phyloP scores from a whole-genome alignment of 805 yeast genomes.

The Hanseniaspora vineae region DNA sequence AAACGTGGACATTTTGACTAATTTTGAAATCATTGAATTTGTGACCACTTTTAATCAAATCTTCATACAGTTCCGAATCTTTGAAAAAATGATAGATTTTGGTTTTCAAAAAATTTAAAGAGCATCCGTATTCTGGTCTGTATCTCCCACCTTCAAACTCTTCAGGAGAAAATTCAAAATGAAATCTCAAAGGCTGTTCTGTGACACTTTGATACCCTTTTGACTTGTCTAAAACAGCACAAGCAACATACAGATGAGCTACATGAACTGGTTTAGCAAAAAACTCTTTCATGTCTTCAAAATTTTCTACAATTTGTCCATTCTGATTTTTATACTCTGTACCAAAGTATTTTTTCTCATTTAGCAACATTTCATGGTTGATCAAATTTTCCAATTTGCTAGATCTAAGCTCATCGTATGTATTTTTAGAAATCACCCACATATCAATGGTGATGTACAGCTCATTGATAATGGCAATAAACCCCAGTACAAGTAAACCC shows the following conservation, averaged over 20 bases:
- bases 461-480: slow-evolving; percentile 22
- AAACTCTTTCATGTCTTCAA: slow-evolving; percentile 41
- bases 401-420: slow-evolving; percentile 20
- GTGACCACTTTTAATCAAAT: slow-evolving; percentile 8
- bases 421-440: slow-evolving; percentile 20
- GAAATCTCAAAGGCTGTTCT: slow-evolving; percentile 36
- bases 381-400: slow-evolving; percentile 19
- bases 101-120: slow-evolving; percentile 45
- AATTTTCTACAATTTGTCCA: slow-evolving; percentile 22
- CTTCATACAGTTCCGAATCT: slow-evolving; percentile 26
- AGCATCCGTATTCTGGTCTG: slow-evolving; percentile 60
- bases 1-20: slow-evolving; percentile 25
- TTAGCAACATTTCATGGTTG: slow-evolving; percentile 17
- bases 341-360: slow-evolving; percentile 22
- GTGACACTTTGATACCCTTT: slow-evolving; percentile 11
- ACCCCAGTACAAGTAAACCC: slow-evolving; percentile 19
- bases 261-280: slow-evolving; percentile 68
- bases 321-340: slow-evolving; percentile 20
- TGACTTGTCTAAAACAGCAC: slow-evolving; percentile 26
- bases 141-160: slow-evolving; percentile 43
- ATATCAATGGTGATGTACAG: slow-evolving; percentile 22
- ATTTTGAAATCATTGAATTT: slow-evolving; percentile 15
- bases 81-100: slow-evolving; percentile 45
- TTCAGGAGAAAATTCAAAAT: slow-evolving; percentile 71
- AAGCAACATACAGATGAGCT: slow-evolving; percentile 52